These are phyloP conservation scores for Sporisorium iseilematis-ciliati DNA, from an alignment of 1,284 basidiomycete genomes.

Conservation along the genomic window DNA sequence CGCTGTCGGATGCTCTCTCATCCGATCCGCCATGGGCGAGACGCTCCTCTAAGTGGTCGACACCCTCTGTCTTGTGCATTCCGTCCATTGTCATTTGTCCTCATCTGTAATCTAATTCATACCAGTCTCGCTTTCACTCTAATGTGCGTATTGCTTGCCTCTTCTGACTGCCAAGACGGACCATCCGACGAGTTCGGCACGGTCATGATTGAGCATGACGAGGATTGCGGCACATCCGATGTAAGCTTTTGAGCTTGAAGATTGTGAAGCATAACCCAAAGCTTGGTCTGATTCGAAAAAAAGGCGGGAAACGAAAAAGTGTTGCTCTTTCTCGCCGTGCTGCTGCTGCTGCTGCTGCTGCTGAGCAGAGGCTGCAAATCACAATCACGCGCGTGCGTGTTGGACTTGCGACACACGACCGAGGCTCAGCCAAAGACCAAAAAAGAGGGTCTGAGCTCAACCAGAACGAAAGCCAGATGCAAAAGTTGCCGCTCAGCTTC, in stretches of 20 bases:
- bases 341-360: neutral
- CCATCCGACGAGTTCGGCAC: neutral
- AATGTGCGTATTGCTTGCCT: neutral
- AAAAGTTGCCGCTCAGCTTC: no score
- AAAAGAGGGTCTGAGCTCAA: conserved; percentile 2
- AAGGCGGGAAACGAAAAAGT: neutral
- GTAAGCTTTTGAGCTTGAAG: neutral
- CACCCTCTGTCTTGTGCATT: neutral
- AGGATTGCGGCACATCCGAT: conserved; percentile 2
- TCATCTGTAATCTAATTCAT: conserved; percentile 36
- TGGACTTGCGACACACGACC: conserved; percentile 6
- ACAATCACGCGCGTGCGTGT: conserved; percentile 5
- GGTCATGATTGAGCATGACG: neutral
- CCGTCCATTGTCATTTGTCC: conserved; percentile 11
- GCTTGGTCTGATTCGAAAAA: neutral
- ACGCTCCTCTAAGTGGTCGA: conserved; percentile 38
- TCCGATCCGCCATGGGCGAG: conserved; percentile 85
- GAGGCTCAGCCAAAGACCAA: neutral
- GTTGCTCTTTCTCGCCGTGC: conserved; percentile 16
- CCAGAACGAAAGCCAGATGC: no score
- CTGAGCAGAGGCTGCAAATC: neutral
- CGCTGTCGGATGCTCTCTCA: conserved; percentile 90
- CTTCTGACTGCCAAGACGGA: neutral
- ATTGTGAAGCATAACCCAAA: no score
- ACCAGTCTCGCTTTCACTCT: neutral